A percentile compares a stretch with the other conserved stretches of the same genome.
Evolutionary conservation across 2,329 filamentous ascomycete genomes (phyloP).

Genomic region (Cladosporium sp.): DNA sequence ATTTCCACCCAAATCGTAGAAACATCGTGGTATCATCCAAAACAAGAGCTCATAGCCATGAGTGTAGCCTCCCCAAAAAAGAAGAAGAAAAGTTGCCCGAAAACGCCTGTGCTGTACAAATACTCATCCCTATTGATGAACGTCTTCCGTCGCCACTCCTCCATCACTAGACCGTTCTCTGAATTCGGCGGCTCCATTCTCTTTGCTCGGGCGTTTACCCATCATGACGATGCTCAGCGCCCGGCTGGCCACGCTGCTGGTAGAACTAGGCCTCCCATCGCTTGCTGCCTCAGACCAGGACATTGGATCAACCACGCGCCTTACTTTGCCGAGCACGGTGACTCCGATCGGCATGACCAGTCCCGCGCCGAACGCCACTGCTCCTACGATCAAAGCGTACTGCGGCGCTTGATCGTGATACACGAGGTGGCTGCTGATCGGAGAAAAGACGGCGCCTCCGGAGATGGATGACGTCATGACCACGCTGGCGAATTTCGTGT

Average conservation of each 20-base stretch:
- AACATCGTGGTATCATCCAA: conserved; percentile 16
- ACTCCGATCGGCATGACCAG: conserved; percentile 57
- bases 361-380: conserved; percentile 54
- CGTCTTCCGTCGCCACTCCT: background rate
- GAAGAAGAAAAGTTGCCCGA: background rate
- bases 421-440: conserved; percentile 52
- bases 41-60: background rate
- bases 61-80: background rate
- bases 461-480: conserved; percentile 56
- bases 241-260: conserved; percentile 32
- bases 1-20: background rate
- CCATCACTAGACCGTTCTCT: conserved; percentile 24
- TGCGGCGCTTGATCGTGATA: conserved; percentile 42
- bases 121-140: background rate
- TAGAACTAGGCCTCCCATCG: conserved; percentile 27
- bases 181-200: conserved; percentile 27
- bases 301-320: conserved; percentile 48
- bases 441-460: conserved; percentile 57
- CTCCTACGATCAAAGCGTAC: conserved; percentile 55
- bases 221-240: conserved; percentile 36
- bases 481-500: conserved; percentile 58
- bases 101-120: background rate
- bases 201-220: conserved; percentile 28
- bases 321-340: conserved; percentile 49
- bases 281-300: conserved; percentile 24